These are phyloP conservation scores for Botryobasidium botryosum DNA, from an alignment of 768 basidiomycete genomes.

Conservation along the genomic window DNA sequence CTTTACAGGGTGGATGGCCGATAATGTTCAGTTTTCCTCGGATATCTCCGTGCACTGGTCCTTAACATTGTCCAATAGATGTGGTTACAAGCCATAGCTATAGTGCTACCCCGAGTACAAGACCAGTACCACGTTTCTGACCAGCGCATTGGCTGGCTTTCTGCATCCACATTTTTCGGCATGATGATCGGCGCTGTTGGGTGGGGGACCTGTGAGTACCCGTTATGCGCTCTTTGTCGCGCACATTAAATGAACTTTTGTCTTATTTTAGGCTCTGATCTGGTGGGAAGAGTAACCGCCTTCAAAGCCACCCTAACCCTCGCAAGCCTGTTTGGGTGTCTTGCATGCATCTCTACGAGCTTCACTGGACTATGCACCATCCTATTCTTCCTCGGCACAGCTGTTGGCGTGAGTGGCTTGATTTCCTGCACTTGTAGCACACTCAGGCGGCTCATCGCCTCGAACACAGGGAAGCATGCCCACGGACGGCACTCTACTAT, in stretches of 20 bases:
- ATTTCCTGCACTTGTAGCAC: not conserved
- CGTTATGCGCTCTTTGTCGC: slow-evolving; percentile 1
- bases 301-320: slow-evolving; percentile 89
- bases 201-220: slow-evolving; percentile 68
- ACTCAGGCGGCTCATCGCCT: not conserved
- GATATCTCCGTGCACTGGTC: too few relatives aligned
- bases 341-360: slow-evolving; percentile 54
- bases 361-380: slow-evolving; percentile 54
- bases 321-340: slow-evolving; percentile 73
- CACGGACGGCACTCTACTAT: slow-evolving; percentile 81
- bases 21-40: slow-evolving; percentile 43
- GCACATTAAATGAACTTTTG: not conserved
- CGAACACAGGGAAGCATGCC: slow-evolving; percentile 72
- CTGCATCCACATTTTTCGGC: slow-evolving; percentile 82
- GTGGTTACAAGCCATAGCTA: slow-evolving; percentile 86
- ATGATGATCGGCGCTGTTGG: slow-evolving; percentile 93
- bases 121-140: slow-evolving; percentile 57
- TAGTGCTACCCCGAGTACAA: slow-evolving; percentile 93
- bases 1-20: slow-evolving; percentile 71
- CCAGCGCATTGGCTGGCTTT: slow-evolving; percentile 59
- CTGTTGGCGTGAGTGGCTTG: slow-evolving; percentile 59
- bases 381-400: slow-evolving; percentile 78
- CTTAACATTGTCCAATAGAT: slow-evolving; percentile 33
- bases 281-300: slow-evolving; percentile 72
- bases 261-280: slow-evolving; percentile 46